Percentiles rank a stretch among this genome's conserved stretches.
Conservation (phyloP, 208 protist species). For the Trichomonas vaginalis region DNA sequence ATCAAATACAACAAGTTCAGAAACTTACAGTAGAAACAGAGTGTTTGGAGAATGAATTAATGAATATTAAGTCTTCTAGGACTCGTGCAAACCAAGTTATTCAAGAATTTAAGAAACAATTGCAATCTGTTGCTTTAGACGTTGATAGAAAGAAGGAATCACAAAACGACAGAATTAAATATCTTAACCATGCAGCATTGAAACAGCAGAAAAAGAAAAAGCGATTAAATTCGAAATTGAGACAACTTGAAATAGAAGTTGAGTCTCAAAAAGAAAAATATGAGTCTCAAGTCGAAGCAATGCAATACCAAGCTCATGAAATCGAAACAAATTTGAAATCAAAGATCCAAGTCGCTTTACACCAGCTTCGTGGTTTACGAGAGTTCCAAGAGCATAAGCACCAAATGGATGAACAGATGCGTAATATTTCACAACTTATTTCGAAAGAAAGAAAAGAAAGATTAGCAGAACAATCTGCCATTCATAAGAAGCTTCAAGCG, state of each 20-base stretch:
- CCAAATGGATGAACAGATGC: background rate
- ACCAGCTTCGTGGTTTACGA: background rate
- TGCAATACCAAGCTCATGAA: background rate
- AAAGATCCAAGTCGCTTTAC: background rate
- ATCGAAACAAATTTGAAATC: background rate
- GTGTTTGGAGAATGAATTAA: background rate
- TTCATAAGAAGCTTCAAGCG: background rate
- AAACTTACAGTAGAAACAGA: background rate
- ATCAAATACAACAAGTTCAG: background rate
- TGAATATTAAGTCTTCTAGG: background rate
- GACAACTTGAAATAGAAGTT: background rate
- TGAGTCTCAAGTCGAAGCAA: background rate
- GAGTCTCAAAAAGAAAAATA: background rate
- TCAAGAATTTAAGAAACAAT: background rate
- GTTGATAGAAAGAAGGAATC: background rate
- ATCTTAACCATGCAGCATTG: background rate
- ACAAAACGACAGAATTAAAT: background rate
- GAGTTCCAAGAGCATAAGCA: slow-evolving; percentile 8
- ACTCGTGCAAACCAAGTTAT: background rate
- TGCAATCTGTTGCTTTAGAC: background rate
- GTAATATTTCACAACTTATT: background rate
- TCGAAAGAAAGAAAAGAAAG: background rate
- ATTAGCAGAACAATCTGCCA: background rate
- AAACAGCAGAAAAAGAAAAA: background rate
- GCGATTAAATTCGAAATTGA: background rate